Evolutionary conservation across 148 eudicot genomes (phyloP), one percentile per base, ranked within the genome.

Genomic region (Simmondsia chinensis): DNA sequence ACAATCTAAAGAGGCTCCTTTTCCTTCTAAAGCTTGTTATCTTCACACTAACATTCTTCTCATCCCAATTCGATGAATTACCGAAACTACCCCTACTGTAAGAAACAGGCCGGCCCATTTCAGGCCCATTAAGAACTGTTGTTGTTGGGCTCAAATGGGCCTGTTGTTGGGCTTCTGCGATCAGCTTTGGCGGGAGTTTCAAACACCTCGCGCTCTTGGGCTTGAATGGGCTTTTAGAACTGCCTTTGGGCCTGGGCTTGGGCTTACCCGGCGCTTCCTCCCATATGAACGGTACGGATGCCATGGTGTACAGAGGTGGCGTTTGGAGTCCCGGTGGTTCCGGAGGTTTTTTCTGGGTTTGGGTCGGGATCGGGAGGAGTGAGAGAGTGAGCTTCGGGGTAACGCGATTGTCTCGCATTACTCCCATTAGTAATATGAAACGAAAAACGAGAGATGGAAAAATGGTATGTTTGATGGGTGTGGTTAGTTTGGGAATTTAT

Each of bases 231-330:
- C 43, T 56, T n/a, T n/a, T n/a, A 4, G 44, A 32, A 7, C 13
- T 46, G 15, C 7, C 38, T 6, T 0, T 51, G 47, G 34, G 34
- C 56, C 2, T 20, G 39, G 43, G 20, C 20, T 70, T 69, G 8
- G 97, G 88, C 69, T 69, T 57, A 3, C 95, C 97, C 1, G 97
- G 97, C 0, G 60, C 93, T 43, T 84, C 97, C 50, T 89, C 97
- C 97, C 97, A 89, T 6, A 38, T 35, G 54, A 89, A 89, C 0
- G 97, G 97, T n/a, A 89, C 32, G 2, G 95, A 71, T 1, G 53
- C 82, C 43, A 48, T 54, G 18, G 87, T 64, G 3, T 61, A 69
- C 32, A 72, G 63, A 5, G 97, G 97, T 7, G 95, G 97, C 0
- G 97, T 89, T 14, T 54, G 26, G 20, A 60, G 37, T 12, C 68